Percentiles rank a stretch among this genome's conserved stretches.
Conservation (phyloP, 208 protist genomes). For the Crithidia fasciculata region DNA sequence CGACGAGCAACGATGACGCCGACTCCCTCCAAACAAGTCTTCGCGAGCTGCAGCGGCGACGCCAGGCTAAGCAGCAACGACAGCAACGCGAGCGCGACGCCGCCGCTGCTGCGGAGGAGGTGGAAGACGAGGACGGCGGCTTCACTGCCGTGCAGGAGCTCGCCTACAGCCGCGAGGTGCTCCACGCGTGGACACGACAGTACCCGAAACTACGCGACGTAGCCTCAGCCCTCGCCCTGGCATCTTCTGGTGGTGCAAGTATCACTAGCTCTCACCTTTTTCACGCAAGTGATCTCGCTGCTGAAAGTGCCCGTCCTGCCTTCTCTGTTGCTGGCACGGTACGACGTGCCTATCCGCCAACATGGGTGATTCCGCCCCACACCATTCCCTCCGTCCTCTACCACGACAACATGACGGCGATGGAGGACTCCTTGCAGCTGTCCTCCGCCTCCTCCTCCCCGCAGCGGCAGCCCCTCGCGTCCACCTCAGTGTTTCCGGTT, state of each 20-base stretch:
- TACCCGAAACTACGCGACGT: conserved; percentile 31
- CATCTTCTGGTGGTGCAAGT: neutral
- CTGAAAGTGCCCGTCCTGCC: too few species aligned
- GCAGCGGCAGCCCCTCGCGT: conserved; percentile 7
- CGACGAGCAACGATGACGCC: conserved; percentile 17
- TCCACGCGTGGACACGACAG: conserved; percentile 17
- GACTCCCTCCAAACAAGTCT: conserved; percentile 26
- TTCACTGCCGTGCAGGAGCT: conserved; percentile 23
- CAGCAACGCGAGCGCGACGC: conserved; percentile 7
- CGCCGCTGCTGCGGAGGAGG: conserved; percentile 1
- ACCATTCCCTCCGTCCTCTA: conserved; percentile 36
- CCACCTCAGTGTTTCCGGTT: conserved; percentile 8
- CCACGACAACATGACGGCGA: conserved; percentile 1
- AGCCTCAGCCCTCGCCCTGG: neutral
- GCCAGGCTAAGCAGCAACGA: conserved; percentile 22
- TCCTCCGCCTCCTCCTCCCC: conserved; percentile 14
- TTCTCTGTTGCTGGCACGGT: conserved; percentile 27
- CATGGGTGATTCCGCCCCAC: conserved; percentile 53
- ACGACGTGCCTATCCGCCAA: conserved; percentile 13
- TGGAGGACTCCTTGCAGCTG: conserved; percentile 1
- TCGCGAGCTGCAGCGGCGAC: conserved; percentile 21
- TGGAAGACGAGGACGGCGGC: neutral
- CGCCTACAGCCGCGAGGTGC: conserved; percentile 31
- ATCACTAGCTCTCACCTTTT: too few species aligned
- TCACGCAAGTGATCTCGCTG: too few species aligned